A percentile compares a stretch with the other conserved stretches of the same genome.
phyloP scores from a whole-genome alignment of 768 basidiomycete species.

The Leucocoprinus sp. region DNA sequence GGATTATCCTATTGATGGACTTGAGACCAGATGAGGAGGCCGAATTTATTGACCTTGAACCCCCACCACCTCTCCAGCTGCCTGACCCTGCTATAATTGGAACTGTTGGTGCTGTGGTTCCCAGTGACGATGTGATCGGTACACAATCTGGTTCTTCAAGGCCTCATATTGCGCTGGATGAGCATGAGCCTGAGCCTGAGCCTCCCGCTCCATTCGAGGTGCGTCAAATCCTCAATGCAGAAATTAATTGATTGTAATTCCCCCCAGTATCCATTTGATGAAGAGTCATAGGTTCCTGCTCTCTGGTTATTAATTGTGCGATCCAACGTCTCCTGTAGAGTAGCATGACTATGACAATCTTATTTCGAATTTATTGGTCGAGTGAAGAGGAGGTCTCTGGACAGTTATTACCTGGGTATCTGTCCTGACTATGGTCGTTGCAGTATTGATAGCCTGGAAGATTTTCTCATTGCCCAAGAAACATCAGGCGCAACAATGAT shows the following conservation, averaged over 20 bases:
- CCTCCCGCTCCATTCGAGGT: slow-evolving; percentile 84
- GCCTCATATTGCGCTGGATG: slow-evolving; percentile 61
- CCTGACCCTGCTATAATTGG: slow-evolving; percentile 19
- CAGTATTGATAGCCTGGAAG: no score
- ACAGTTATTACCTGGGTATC: no score
- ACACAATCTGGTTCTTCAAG: slow-evolving; percentile 25
- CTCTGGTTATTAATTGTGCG: background rate
- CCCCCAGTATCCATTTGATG: slow-evolving; percentile 66
- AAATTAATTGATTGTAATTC: slow-evolving; percentile 12
- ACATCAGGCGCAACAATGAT: no score
- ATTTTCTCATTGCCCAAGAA: no score
- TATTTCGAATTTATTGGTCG: no score
- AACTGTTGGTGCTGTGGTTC: slow-evolving; percentile 17
- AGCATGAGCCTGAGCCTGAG: slow-evolving; percentile 61
- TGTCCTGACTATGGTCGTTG: no score
- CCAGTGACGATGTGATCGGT: slow-evolving; percentile 23
- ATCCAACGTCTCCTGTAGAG: slow-evolving; percentile 6
- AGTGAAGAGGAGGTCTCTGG: no score
- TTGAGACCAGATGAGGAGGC: slow-evolving; percentile 58
- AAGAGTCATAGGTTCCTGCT: slow-evolving; percentile 38
- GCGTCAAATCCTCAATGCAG: no score
- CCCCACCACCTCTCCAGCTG: slow-evolving; percentile 19
- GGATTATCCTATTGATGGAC: slow-evolving; percentile 81
- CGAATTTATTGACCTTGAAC: slow-evolving; percentile 62
- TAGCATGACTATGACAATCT: slow-evolving; percentile 5